Evolutionary conservation across 176 grass and related monocot species (phyloP).

Genomic region (Cymbopogon citratus): DNA sequence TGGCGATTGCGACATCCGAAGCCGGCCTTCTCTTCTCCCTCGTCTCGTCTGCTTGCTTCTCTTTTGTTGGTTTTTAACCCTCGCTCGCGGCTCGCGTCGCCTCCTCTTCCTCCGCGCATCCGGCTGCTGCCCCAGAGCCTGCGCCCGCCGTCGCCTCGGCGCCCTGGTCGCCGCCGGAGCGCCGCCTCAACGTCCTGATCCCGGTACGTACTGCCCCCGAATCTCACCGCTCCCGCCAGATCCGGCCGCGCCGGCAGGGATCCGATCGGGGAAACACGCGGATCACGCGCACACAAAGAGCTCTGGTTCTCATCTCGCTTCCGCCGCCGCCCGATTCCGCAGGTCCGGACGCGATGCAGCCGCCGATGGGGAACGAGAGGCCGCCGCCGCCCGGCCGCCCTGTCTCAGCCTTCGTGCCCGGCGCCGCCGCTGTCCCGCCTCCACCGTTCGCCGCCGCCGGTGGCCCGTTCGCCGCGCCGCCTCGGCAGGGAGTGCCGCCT

Average conservation of each 20-base stretch:
- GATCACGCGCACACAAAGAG: conserved; percentile 12
- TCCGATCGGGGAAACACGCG: conserved; percentile 30
- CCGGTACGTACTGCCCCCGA: conserved; percentile 4
- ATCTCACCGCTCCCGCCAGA: not conserved
- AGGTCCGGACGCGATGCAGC: conserved; percentile 46
- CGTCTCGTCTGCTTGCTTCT: not conserved
- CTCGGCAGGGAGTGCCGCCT: conserved; percentile 1
- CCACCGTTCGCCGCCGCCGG: conserved; percentile 20
- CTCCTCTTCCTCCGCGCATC: not conserved
- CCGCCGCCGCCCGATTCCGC: not conserved
- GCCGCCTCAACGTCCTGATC: conserved; percentile 10
- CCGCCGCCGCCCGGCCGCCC: conserved; percentile 31
- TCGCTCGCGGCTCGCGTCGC: not conserved
- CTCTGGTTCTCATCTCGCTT: not conserved
- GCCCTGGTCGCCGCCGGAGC: conserved; percentile 30
- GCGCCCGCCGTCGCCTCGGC: not conserved
- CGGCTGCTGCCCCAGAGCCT: not conserved
- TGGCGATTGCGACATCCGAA: not conserved
- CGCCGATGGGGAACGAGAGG: conserved; percentile 51
- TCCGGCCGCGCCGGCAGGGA: conserved; percentile 21
- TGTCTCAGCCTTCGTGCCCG: conserved; percentile 31
- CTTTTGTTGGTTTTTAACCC: not conserved
- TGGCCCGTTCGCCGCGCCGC: conserved; percentile 9
- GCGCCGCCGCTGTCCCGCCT: conserved; percentile 11
- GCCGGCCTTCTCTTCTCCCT: not conserved